Evolutionary conservation across 768 basidiomycete genomes (phyloP), one percentile per base, ranked within the genome.

Genomic region (Rhodotorula babjevae): DNA sequence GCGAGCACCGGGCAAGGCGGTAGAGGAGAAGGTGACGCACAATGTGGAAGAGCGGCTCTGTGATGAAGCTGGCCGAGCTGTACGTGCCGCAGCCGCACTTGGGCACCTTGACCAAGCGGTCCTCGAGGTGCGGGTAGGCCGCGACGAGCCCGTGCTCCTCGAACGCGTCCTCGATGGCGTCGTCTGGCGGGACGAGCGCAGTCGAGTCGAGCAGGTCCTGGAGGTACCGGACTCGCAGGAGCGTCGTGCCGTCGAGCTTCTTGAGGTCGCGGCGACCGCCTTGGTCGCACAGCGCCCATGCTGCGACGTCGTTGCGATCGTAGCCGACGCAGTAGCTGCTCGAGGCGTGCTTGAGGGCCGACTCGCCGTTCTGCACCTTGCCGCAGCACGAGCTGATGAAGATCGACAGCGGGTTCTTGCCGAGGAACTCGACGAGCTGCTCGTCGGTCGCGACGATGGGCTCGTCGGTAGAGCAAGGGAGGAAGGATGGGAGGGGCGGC

Each of bases 401-500:
- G 2, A 9, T 12, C 14, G 67, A 63, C 44, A 72, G 59, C 2
- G 31, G 23, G n/a, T 40, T 19, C 0, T 16, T 7, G 27, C 55
- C 44, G 67, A 72, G 53, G 63, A 72, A 72, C 2, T 21, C 21
- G 3, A 9, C 11, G 62, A 72, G 29, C 53, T 72, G 66, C 47
- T 55, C 71, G 53, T 68, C 59, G 4, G 52, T 47, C 25, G 71
- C 71, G 31, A 23, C 3, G 67, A 72, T 16, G 2, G 71, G 67
- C 16, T 18, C 14, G 25, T 33, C 58, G 18, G 3, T 42, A 9
- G 0, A 14, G 52, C 71, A 67, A 21, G 71, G 71, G n/a, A 72
- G 61, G 59, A 67, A 72, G 1, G 42, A 40, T 16, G 71, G 71
- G 3, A 72, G 63, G 40, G 63, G 63, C 16, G 71, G 71, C 0